phyloP scores from a whole-genome alignment of 306 rosid species.

The Chamaecrista fasciculata region DNA sequence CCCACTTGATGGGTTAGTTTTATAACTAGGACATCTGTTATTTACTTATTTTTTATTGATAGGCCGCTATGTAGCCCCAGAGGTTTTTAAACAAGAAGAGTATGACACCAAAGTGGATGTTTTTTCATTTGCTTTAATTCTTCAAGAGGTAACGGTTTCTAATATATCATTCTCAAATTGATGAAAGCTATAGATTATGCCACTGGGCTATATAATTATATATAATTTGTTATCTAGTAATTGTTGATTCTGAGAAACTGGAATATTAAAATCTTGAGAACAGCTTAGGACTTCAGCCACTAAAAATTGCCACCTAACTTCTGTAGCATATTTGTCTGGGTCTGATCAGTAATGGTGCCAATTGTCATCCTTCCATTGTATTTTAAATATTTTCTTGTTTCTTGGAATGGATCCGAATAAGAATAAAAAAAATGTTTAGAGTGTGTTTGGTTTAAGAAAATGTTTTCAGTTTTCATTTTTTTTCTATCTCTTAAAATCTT shows the following conservation, averaged over 20 bases:
- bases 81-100: constrained; percentile 72
- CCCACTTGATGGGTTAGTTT: constrained; percentile 26
- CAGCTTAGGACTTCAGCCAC: neutral
- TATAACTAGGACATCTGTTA: constrained; percentile 22
- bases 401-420: neutral
- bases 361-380: neutral
- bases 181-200: constrained; percentile 19
- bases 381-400: neutral
- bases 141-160: constrained; percentile 75
- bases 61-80: constrained; percentile 96
- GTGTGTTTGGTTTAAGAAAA: too few species aligned
- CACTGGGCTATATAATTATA: neutral
- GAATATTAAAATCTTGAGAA: neutral
- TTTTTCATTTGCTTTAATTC: constrained; percentile 84
- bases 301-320: neutral
- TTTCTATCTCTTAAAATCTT: too few species aligned
- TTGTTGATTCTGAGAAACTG: constrained; percentile 1
- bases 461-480: too few species aligned
- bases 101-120: constrained; percentile 97
- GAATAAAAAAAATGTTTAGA: neutral
- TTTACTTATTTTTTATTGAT: constrained; percentile 33
- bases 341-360: neutral
- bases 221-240: neutral
- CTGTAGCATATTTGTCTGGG: neutral
- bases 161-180: constrained; percentile 2